A percentile compares a stretch with the other conserved stretches of the same genome.
Evolutionary conservation across 441 rosid genomes (phyloP).

Genomic region (Manihot esculenta): DNA sequence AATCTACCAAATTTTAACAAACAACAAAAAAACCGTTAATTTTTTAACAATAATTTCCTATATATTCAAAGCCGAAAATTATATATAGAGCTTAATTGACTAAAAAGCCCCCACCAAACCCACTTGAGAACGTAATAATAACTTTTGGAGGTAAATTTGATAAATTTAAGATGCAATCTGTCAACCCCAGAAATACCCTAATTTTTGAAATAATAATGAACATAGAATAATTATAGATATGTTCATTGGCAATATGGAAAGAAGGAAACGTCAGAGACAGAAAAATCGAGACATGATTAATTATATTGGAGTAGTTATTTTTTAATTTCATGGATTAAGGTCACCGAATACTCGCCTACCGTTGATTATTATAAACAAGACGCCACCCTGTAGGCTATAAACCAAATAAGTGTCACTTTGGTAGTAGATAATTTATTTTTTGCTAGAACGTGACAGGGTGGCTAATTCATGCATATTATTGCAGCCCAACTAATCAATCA

Average conservation of each 20-base stretch:
- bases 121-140: slow-evolving; percentile 26
- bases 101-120: slow-evolving; percentile 44
- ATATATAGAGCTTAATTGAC: slow-evolving; percentile 13
- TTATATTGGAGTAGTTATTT: slow-evolving; percentile 49
- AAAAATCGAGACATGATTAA: slow-evolving; percentile 11
- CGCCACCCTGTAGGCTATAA: slow-evolving; percentile 34
- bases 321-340: slow-evolving; percentile 39
- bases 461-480: slow-evolving; percentile 31
- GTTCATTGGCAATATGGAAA: slow-evolving; percentile 46
- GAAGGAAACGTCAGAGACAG: slow-evolving; percentile 28
- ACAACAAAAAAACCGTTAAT: neutral
- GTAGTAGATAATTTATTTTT: neutral
- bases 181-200: slow-evolving; percentile 12
- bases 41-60: neutral
- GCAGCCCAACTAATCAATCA: slow-evolving; percentile 5
- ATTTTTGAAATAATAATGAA: slow-evolving; percentile 3
- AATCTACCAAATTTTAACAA: slow-evolving; percentile 46
- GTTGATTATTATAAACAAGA: slow-evolving; percentile 32
- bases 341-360: slow-evolving; percentile 74
- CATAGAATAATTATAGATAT: slow-evolving; percentile 23
- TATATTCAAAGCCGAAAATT: neutral
- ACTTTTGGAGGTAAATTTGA: slow-evolving; percentile 4
- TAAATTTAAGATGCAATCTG: slow-evolving; percentile 19
- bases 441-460: slow-evolving; percentile 14
- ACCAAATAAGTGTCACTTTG: neutral